Evolutionary conservation across 805 yeast species (phyloP), one percentile per base, ranked within the genome.

Genomic region (Nakazawaea siamensis): DNA sequence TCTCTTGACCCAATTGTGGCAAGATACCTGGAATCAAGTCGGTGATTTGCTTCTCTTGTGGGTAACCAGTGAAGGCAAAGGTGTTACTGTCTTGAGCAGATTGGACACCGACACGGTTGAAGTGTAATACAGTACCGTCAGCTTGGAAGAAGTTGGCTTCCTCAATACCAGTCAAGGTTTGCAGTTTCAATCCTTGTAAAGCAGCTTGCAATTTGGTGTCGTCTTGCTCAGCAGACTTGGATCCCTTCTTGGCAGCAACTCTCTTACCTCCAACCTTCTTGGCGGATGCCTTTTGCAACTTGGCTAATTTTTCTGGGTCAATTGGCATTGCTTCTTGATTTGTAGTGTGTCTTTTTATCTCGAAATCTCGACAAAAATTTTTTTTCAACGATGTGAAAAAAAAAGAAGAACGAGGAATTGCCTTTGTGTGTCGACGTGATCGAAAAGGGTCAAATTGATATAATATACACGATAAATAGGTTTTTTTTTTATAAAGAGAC

Each of bases 91-190:
- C 80, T 52, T 84, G 78, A 52, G 96, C 86, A 50, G 84, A 84
- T 71, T 90, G 97, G 46, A 88, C 92, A 67, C 92, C 94, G 49
- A 92, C 96, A 64, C 92, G 81, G 73, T 83, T 78, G 76, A 92
- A 86, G 71, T 90, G 96, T 64, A 90, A 69, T 46, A 92, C 96
- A 59, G 80, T 81, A 58, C 97, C 97, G 63, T 90, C 96, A 46
- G 86, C 95, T 65, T 73, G 82, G 83, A 92, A 88, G 73, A 90
- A 84, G 77, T 88, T 90, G 56, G 95, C 97, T 72, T 90, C 97
- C 62, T 86, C 94, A 54, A 90, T 80, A 55, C 83, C 86, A 49
- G 82, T 87, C 51, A 90, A 67, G 54, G 86, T 81, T 65, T 81
- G 84, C 47, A 88, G 94, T 65, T 83, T 80, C 61, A 90, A 72